phyloP scores from a whole-genome alignment of 2,329 filamentous ascomycete genomes.

The Rosellinia necatrix region DNA sequence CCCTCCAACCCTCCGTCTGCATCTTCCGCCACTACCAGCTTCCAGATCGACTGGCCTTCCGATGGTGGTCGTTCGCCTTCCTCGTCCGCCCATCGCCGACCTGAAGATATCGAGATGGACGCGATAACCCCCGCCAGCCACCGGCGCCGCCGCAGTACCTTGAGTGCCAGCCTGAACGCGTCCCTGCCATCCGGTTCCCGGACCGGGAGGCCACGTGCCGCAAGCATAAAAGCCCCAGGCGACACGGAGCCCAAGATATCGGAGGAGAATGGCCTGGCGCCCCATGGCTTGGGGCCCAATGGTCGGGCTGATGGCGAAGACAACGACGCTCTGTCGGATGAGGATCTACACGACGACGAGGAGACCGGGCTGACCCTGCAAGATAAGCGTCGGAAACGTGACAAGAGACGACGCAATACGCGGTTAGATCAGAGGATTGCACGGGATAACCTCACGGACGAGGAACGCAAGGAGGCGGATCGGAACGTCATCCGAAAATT shows the following conservation, averaged over 20 bases:
- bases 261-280: conserved; percentile 47
- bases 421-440: conserved; percentile 72
- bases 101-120: conserved; percentile 61
- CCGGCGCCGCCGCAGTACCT: conserved; percentile 60
- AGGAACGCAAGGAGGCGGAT: conserved; percentile 78
- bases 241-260: conserved; percentile 52
- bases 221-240: conserved; percentile 37
- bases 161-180: conserved; percentile 48
- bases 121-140: conserved; percentile 54
- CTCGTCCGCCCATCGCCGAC: conserved; percentile 34
- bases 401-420: conserved; percentile 69
- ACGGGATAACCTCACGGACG: conserved; percentile 64
- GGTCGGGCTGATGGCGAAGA: conserved; percentile 51
- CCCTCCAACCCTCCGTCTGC: conserved; percentile 40
- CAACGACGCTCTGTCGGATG: conserved; percentile 67
- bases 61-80: conserved; percentile 36
- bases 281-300: conserved; percentile 35
- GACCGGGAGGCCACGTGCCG: conserved; percentile 35
- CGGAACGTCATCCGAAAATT: conserved; percentile 71
- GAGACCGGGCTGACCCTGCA: conserved; percentile 82
- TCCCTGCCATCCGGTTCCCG: conserved; percentile 29
- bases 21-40: conserved; percentile 42
- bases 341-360: conserved; percentile 81
- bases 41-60: conserved; percentile 39
- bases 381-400: conserved; percentile 70